Evolutionary conservation across 2,329 filamentous ascomycete species (phyloP).

Genomic region (Acrocalymma vagum): DNA sequence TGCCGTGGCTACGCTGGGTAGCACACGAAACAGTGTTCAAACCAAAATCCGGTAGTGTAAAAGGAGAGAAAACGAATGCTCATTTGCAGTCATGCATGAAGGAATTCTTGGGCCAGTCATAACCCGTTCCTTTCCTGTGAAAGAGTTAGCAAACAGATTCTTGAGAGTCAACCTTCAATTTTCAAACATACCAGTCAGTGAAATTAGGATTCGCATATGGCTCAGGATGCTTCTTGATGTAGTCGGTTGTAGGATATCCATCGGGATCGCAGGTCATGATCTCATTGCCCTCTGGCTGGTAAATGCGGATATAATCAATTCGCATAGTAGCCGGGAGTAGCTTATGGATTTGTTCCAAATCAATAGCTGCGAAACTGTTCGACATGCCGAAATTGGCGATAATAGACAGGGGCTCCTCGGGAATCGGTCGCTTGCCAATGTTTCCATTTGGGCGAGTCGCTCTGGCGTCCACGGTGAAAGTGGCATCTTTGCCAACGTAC

Average conservation of each 20-base stretch:
- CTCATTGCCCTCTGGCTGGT: conserved; percentile 68
- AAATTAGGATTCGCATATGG: conserved; percentile 71
- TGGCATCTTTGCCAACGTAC: conserved; percentile 71
- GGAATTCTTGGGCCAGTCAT: conserved; percentile 68
- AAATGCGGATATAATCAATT: conserved; percentile 75
- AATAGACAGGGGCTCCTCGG: conserved; percentile 72
- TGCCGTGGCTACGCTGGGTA: conserved; percentile 37
- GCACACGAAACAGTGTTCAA: conserved; percentile 23
- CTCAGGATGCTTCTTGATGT: conserved; percentile 69
- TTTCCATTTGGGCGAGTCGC: conserved; percentile 75
- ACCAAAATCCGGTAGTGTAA: conserved; percentile 17
- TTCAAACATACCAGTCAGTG: conserved; percentile 65
- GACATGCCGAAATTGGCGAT: conserved; percentile 77
- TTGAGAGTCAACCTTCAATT: background rate
- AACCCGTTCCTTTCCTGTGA: conserved; percentile 58
- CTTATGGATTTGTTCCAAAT: conserved; percentile 63
- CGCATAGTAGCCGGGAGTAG: conserved; percentile 71
- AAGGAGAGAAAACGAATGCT: conserved; percentile 10
- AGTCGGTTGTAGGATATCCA: conserved; percentile 72
- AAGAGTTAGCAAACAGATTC: conserved; percentile 14
- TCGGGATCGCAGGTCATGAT: conserved; percentile 73
- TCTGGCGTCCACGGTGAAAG: conserved; percentile 69
- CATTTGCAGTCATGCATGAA: conserved; percentile 65
- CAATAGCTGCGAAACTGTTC: conserved; percentile 69
- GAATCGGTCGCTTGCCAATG: conserved; percentile 70